Percentiles rank a stretch among this genome's conserved stretches.
Conservation (phyloP, 192 early-diverging fungal species). For the Thamnidium elegans region DNA sequence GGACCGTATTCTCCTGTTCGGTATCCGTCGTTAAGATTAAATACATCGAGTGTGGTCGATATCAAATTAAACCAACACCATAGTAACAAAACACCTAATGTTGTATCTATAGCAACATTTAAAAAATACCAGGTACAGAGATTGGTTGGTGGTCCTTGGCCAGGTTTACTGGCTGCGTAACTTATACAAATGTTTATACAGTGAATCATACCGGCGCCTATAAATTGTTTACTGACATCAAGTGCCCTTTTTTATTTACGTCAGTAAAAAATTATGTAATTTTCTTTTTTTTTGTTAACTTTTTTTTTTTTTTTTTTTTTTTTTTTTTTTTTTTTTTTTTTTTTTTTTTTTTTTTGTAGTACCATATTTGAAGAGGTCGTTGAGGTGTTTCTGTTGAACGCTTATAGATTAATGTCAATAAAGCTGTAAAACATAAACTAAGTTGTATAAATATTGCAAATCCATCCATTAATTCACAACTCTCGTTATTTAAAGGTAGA, state of each 20-base stretch:
- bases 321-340: too few species aligned
- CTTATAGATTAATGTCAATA: slow-evolving; percentile 69
- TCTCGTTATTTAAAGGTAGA: slow-evolving; percentile 10
- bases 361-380: slow-evolving; percentile 65
- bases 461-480: slow-evolving; percentile 53
- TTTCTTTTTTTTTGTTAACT: too few species aligned
- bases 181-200: slow-evolving; percentile 65
- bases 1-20: slow-evolving; percentile 68
- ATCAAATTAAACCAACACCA: slow-evolving; percentile 53
- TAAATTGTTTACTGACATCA: slow-evolving; percentile 75
- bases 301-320: neutral
- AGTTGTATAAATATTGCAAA: slow-evolving; percentile 72
- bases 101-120: slow-evolving; percentile 72
- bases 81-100: slow-evolving; percentile 69
- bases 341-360: neutral
- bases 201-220: slow-evolving; percentile 66
- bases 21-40: slow-evolving; percentile 47
- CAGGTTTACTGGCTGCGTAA: slow-evolving; percentile 53
- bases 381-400: slow-evolving; percentile 65
- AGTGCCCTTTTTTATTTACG: slow-evolving; percentile 46
- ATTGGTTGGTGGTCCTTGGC: slow-evolving; percentile 49
- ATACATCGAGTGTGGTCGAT: slow-evolving; percentile 35
- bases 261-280: neutral
- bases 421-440: slow-evolving; percentile 61
- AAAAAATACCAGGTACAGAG: slow-evolving; percentile 77